Evolutionary conservation across 345 rosid species (phyloP), one percentile per base, ranked within the genome.

Genomic region (Eucalyptus lansdowneana): DNA sequence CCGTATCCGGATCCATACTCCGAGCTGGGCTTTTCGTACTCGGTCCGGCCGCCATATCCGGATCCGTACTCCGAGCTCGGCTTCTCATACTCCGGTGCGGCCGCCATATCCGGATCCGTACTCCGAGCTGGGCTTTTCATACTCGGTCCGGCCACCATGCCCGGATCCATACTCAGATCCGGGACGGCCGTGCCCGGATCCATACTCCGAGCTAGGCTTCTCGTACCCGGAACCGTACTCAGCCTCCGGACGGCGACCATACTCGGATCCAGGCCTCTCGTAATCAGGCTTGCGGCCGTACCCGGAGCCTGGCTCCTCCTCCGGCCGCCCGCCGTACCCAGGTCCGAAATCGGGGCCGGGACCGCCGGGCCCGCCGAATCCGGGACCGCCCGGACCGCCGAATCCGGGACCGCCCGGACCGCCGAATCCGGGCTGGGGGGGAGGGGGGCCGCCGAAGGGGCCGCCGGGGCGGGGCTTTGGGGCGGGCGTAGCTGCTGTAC

Each of bases 401-500:
- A 88, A 49, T 37, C 86, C 88, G 80, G 88, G 88, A 72, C 89
- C 69, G 76, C 83, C 90, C 2, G 88, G 19, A 3, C 58, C 72
- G 10, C 88, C 90, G 14, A 21, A 53, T 53, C n/a, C 83, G 27
- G 47, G 83, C 83, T 21, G 83, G 27, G 83, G 83, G 37, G 47
- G 83, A 37, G 56, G 88, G n/a, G n/a, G 89, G 40, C 88, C 87
- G 80, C 88, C 91, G 5, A 65, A 65, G 76, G 31, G 92, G 27
- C n/a, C 92, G 11, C 92, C 92, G 5, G 98, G 96, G 45, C 94
- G 94, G n/a, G 96, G 96, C n/a, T 94, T 97, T 97, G 90, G 96
- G 95, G 6, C 95, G 95, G 86, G 93, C 90, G 24, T 97, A 97
- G 95, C 98, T 94, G 91, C 95, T 95, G 96, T 97, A 97, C 90